Conservation (phyloP, 495 filamentous ascomycete genomes). For the Penicillium cataractarum region DNA sequence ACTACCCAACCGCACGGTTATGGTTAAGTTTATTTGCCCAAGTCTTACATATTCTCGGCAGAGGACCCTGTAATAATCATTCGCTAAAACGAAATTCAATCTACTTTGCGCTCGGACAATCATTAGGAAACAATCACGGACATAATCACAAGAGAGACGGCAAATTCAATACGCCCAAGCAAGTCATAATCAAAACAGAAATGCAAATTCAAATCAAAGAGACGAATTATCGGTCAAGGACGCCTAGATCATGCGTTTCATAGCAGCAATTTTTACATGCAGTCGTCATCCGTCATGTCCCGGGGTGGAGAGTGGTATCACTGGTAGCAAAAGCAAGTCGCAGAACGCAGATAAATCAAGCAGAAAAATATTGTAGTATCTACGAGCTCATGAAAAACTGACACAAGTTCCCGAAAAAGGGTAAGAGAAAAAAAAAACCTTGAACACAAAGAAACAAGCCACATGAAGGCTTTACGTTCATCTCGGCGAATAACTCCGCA, state of each 20-base stretch:
- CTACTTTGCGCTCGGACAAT: neutral
- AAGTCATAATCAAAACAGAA: neutral
- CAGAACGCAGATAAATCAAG: neutral
- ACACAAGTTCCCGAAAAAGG: neutral
- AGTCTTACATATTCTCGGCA: neutral
- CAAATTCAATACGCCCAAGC: neutral
- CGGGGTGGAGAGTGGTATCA: conserved; percentile 15
- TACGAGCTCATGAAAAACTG: conserved; percentile 13
- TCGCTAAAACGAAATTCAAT: conserved; percentile 3
- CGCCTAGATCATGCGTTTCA: conserved; percentile 14
- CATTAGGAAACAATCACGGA: neutral
- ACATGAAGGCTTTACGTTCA: neutral
- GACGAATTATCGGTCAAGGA: conserved; percentile 2
- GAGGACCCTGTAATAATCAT: neutral
- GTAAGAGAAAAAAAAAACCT: neutral
- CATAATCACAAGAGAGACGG: neutral
- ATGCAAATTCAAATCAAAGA: neutral
- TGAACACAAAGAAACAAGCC: neutral
- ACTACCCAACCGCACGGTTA: conserved; percentile 1
- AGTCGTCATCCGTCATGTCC: conserved; percentile 7
- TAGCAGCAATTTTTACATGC: conserved; percentile 16
- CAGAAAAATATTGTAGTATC: conserved; percentile 6
- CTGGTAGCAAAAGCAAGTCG: conserved; percentile 13
- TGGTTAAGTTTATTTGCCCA: conserved; percentile 6
- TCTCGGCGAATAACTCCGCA: neutral